phyloP scores from a whole-genome alignment of 164 flowering plant species.

The Akebia trifoliata region DNA sequence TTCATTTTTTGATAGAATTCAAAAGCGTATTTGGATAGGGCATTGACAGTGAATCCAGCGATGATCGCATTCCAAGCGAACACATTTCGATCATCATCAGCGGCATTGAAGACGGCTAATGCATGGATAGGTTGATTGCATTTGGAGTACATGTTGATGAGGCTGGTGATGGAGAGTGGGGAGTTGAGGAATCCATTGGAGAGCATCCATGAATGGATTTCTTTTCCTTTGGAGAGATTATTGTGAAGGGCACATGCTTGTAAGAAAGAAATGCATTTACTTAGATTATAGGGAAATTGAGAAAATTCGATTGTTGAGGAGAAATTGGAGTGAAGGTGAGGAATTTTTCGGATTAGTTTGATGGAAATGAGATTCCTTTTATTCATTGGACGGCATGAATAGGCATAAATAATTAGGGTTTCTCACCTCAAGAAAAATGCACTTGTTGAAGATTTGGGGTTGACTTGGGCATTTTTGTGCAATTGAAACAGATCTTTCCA shows the following conservation, averaged over 20 bases:
- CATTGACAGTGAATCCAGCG: constrained; percentile 46
- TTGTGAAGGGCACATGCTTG: constrained; percentile 48
- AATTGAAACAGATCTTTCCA: too few species aligned
- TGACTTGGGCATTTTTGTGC: too few species aligned
- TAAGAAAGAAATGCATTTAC: constrained; percentile 37
- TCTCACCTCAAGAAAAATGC: too few species aligned
- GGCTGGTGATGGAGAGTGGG: constrained; percentile 53
- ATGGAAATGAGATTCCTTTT: not conserved
- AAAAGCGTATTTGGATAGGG: constrained; percentile 27
- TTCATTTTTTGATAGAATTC: constrained; percentile 40
- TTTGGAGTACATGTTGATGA: constrained; percentile 78
- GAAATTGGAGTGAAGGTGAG: constrained; percentile 3
- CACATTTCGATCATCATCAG: constrained; percentile 38
- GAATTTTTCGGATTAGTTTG: constrained; percentile 5
- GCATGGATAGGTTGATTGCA: constrained; percentile 43
- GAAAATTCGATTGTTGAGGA: constrained; percentile 2
- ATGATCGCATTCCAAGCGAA: constrained; percentile 61
- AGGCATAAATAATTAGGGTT: not conserved
- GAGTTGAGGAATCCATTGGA: constrained; percentile 30
- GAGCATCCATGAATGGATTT: constrained; percentile 48
- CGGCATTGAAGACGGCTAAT: constrained; percentile 29
- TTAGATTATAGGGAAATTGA: constrained; percentile 5
- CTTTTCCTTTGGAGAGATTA: constrained; percentile 40
- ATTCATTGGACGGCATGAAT: constrained; percentile 9
- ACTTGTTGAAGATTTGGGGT: too few species aligned